A percentile compares a stretch with the other conserved stretches of the same genome.
Evolutionary conservation across 2,329 filamentous ascomycete genomes (phyloP).

Genomic region (Alternaria longipes): DNA sequence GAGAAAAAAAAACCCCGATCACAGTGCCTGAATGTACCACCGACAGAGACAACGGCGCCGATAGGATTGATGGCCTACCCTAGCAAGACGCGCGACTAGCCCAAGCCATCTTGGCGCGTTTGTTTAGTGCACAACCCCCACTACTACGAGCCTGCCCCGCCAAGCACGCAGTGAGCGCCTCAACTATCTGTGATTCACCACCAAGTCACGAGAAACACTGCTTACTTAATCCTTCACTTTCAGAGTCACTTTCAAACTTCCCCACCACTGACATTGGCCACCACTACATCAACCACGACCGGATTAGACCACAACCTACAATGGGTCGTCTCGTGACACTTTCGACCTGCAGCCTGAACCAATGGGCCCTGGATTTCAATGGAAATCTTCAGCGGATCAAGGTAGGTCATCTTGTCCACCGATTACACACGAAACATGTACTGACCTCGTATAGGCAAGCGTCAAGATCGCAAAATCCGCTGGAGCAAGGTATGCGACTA

Average conservation of each 20-base stretch:
- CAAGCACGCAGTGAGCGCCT: background rate
- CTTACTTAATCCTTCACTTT: too few species aligned
- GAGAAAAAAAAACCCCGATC: background rate
- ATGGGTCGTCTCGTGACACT: conserved; percentile 37
- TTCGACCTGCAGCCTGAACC: conserved; percentile 44
- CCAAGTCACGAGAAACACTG: too few species aligned
- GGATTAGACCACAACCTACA: background rate
- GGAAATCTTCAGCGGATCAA: conserved; percentile 72
- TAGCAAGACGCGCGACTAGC: background rate
- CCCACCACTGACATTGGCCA: too few species aligned
- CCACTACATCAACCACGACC: background rate
- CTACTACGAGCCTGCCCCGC: background rate
- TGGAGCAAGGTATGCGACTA: conserved; percentile 6
- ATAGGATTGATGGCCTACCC: background rate
- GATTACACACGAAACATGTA: background rate
- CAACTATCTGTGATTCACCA: background rate
- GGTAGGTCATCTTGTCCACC: background rate
- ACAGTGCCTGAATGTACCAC: background rate
- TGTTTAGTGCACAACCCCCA: background rate
- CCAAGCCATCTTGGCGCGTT: conserved; percentile 1
- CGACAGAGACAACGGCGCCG: background rate
- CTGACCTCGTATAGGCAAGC: conserved; percentile 53
- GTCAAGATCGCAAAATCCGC: conserved; percentile 49
- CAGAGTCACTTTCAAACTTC: too few species aligned
- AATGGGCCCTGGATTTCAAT: conserved; percentile 49